Conservation (phyloP, 2,329 filamentous ascomycete genomes). For the Xylariales sp. region DNA sequence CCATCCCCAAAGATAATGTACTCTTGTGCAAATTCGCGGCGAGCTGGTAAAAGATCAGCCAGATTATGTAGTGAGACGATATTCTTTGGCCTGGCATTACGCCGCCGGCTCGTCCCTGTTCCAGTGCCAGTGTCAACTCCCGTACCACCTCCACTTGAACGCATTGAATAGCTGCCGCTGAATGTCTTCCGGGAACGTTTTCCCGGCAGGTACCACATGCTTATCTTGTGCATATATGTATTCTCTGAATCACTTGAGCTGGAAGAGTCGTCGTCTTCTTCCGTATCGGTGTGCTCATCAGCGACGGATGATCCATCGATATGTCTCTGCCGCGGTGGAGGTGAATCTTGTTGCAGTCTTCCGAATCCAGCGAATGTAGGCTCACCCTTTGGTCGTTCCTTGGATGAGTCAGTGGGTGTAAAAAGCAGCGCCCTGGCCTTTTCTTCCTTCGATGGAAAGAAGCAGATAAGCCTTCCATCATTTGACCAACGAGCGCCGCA, state of each 20-base stretch:
- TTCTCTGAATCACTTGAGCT: slow-evolving; percentile 59
- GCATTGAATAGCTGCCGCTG: slow-evolving; percentile 53
- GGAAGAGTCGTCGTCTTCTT: slow-evolving; percentile 42
- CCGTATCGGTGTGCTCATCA: slow-evolving; percentile 47
- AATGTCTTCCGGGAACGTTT: slow-evolving; percentile 50
- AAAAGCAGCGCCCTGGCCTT: slow-evolving; percentile 48
- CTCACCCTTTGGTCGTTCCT: slow-evolving; percentile 47
- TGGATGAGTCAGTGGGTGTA: slow-evolving; percentile 38
- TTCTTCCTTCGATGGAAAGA: slow-evolving; percentile 66
- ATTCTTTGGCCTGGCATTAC: slow-evolving; percentile 54
- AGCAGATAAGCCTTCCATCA: slow-evolving; percentile 60
- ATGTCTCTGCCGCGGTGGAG: slow-evolving; percentile 39
- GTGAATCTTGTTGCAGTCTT: slow-evolving; percentile 46
- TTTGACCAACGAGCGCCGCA: slow-evolving; percentile 60
- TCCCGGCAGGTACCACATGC: slow-evolving; percentile 50
- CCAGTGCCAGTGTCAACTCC: slow-evolving; percentile 54
- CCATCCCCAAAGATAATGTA: slow-evolving; percentile 84
- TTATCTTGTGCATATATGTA: slow-evolving; percentile 57
- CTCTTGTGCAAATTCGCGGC: slow-evolving; percentile 67
- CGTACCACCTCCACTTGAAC: slow-evolving; percentile 57
- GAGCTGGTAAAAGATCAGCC: slow-evolving; percentile 69
- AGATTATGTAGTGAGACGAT: slow-evolving; percentile 71
- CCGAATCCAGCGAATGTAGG: slow-evolving; percentile 56
- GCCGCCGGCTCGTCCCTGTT: slow-evolving; percentile 46
- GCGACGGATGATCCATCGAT: slow-evolving; percentile 47